phyloP scores from a whole-genome alignment of 257 asterid genomes.

The Capsicum chinense region DNA sequence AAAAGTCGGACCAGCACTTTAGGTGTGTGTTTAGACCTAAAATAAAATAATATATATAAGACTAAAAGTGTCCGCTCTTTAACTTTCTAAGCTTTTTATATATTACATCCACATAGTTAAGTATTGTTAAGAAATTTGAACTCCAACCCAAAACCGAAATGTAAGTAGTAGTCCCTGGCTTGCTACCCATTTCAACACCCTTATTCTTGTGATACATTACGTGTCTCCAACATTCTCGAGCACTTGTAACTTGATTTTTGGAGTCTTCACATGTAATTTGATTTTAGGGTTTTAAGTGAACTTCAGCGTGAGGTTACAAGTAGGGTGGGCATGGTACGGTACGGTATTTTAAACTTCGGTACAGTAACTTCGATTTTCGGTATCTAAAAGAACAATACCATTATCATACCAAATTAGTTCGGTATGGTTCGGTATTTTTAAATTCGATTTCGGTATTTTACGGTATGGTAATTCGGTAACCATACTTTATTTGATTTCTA shows the following conservation, averaged over 20 bases:
- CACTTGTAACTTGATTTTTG: constrained; percentile 8
- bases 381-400: too few species aligned
- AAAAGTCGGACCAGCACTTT: not conserved
- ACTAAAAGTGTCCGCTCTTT: not conserved
- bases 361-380: too few species aligned
- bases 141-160: not conserved
- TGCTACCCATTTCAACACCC: not conserved
- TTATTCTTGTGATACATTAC: not conserved
- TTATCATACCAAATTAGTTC: too few species aligned
- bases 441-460: too few species aligned
- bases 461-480: too few species aligned
- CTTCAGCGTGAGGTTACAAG: not conserved
- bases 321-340: not conserved
- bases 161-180: not conserved
- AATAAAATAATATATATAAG: not conserved
- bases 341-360: too few species aligned
- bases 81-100: not conserved
- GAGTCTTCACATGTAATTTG: not conserved
- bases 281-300: not conserved
- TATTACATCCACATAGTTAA: not conserved
- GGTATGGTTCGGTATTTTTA: too few species aligned
- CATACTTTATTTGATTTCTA: too few species aligned
- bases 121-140: constrained; percentile 7
- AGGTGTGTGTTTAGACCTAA: not conserved
- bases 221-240: not conserved